Evolutionary conservation across 73 alveolate genomes (phyloP).

Genomic region (Stentor roeselii): DNA sequence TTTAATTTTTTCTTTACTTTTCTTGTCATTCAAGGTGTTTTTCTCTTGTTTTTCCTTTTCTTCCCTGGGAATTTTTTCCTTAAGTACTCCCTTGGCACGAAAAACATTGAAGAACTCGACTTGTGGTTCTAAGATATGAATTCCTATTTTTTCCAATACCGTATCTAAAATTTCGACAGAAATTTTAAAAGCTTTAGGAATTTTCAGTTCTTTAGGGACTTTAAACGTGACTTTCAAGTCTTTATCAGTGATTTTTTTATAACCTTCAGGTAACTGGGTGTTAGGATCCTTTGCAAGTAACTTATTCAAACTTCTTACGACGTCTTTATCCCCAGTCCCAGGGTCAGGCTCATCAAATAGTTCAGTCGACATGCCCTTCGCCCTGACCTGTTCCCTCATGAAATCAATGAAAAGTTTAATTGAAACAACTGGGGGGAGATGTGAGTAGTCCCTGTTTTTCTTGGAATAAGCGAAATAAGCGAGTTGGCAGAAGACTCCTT

Average conservation of each 20-base stretch:
- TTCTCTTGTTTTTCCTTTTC: neutral
- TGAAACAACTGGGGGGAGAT: conserved; percentile 58
- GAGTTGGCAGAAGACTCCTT: conserved; percentile 37
- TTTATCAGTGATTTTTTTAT: conserved; percentile 35
- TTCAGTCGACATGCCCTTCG: conserved; percentile 50
- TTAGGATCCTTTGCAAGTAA: conserved; percentile 46
- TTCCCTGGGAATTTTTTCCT: neutral
- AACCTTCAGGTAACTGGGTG: conserved; percentile 66
- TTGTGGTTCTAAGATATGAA: neutral
- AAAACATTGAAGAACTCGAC: neutral
- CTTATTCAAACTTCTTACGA: conserved; percentile 51
- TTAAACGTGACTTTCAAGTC: conserved; percentile 36
- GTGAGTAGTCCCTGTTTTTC: conserved; percentile 53
- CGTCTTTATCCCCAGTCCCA: conserved; percentile 53
- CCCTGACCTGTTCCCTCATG: conserved; percentile 37
- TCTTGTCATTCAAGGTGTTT: neutral
- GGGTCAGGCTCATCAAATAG: conserved; percentile 69
- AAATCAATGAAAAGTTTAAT: conserved; percentile 24
- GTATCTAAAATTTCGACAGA: conserved; percentile 8
- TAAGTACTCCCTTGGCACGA: conserved; percentile 4
- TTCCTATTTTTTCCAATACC: neutral
- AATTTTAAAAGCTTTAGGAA: neutral
- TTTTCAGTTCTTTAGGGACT: conserved; percentile 27
- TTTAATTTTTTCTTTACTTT: neutral
- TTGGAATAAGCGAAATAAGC: conserved; percentile 51